Base-by-base conservation (phyloP, 2,329 filamentous ascomycete genomes). In the Claviceps citrina region DNA sequence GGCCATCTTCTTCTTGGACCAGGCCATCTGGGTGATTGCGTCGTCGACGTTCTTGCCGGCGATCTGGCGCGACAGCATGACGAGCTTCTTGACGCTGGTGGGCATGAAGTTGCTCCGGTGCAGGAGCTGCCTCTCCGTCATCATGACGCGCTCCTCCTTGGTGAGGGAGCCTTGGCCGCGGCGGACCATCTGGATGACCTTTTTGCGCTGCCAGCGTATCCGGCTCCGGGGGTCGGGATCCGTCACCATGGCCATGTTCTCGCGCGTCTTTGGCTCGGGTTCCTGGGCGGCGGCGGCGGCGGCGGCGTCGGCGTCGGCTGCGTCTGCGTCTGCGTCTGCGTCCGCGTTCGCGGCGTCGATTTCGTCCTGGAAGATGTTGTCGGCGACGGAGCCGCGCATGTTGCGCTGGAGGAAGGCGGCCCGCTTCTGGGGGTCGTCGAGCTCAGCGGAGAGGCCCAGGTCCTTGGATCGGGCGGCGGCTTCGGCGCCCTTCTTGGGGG, bases 31-130 rank as follows among this genome's bases (percentile, higher is more conserved):
- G 40, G 83, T 64, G 49, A 96, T 84, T 12, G 91, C 91, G 27
- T 98, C 87, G 43, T 93, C 85, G 45, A 98, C 69, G n/a, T 80
- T 79, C 72, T 95, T 96, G 49, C 91, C 91, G 2, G 78, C 72
- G 54, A 98, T 91, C 64, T 96, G 91, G 41, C 81, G 76, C 19
- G 89, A 79, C 37, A 98, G 65, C 51, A 83, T 80, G 39, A 81
- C 78, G 41, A 98, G 70, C 67, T 98, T 98, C 76, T 98, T 98
- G 47, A 84, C 68, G 36, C 78, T 85, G 2, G 91, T 95, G 52
- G 86, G 79, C 56, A 95, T 72, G 49, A 74, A 73, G 35, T 79
- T 71, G 46, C 78, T 85, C 60, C 78, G 78, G 57, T 65, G 66
- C 20, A 60, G 47, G 44, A 70, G 53, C 50, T 70, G 56, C 43